Conservation (phyloP, 2,329 filamentous ascomycete genomes). For the Westerdykella aurantiaca region DNA sequence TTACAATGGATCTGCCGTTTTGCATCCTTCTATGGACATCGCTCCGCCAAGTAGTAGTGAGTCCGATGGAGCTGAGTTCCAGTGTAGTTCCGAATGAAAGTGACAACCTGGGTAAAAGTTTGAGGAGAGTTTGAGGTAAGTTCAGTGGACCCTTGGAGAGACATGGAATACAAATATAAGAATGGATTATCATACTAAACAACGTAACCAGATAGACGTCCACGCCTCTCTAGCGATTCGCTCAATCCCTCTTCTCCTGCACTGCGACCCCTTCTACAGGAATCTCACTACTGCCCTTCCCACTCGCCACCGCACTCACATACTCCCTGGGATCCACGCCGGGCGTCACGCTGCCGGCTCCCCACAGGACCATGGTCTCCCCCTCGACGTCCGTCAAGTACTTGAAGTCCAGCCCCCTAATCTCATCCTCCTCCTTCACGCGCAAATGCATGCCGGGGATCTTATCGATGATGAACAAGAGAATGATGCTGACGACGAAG, state of each 20-base stretch:
- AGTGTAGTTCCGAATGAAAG: too few relatives aligned
- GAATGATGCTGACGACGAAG: constrained; percentile 48
- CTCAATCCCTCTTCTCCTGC: constrained; percentile 17
- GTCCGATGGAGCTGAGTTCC: too few relatives aligned
- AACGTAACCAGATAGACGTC: too few relatives aligned
- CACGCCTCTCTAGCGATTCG: too few relatives aligned
- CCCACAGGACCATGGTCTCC: constrained; percentile 19
- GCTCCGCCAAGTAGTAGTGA: too few relatives aligned
- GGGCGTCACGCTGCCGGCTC: constrained; percentile 12
- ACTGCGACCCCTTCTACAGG: constrained; percentile 10
- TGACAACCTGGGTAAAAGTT: too few relatives aligned
- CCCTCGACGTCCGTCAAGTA: constrained; percentile 39
- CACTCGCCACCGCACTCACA: background rate
- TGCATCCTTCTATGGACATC: too few relatives aligned
- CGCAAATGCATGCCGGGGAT: constrained; percentile 54
- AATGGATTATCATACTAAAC: too few relatives aligned
- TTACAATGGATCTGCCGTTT: too few relatives aligned
- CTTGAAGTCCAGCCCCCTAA: constrained; percentile 49
- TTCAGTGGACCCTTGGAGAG: too few relatives aligned
- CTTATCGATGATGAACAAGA: constrained; percentile 53
- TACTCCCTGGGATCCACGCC: constrained; percentile 1
- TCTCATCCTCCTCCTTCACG: constrained; percentile 51
- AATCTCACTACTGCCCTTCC: constrained; percentile 7
- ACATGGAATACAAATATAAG: too few relatives aligned
- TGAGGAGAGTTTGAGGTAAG: too few relatives aligned